Evolutionary conservation across 495 filamentous ascomycete species (phyloP).

Genomic region (Penicillium taxi): DNA sequence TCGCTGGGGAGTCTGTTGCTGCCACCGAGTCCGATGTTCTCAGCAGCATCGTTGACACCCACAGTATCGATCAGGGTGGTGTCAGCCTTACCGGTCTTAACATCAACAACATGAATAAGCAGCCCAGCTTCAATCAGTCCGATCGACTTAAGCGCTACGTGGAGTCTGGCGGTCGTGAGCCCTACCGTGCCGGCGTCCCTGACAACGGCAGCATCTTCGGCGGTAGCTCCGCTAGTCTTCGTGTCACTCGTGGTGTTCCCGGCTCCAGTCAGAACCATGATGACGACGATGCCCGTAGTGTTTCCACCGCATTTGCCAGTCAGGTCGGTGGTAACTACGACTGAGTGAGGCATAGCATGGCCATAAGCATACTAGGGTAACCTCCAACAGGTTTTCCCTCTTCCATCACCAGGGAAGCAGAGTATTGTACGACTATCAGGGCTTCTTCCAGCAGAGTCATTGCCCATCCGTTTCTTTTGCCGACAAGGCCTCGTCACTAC

Average conservation of each 20-base stretch:
- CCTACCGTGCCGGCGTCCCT: slow-evolving; percentile 37
- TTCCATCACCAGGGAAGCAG: slow-evolving; percentile 11
- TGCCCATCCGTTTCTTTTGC: slow-evolving; percentile 18
- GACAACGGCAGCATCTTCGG: slow-evolving; percentile 65
- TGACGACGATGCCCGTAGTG: slow-evolving; percentile 91
- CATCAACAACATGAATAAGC: slow-evolving; percentile 67
- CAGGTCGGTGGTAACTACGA: slow-evolving; percentile 89
- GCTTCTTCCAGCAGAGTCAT: slow-evolving; percentile 19
- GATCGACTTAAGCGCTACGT: slow-evolving; percentile 83
- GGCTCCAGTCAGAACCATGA: slow-evolving; percentile 51
- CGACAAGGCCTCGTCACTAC: slow-evolving; percentile 8
- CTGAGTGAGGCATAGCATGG: slow-evolving; percentile 45
- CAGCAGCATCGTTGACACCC: slow-evolving; percentile 60
- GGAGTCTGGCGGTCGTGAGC: slow-evolving; percentile 60
- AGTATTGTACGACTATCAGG: slow-evolving; percentile 16
- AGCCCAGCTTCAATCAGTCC: slow-evolving; percentile 75
- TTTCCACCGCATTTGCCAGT: slow-evolving; percentile 92
- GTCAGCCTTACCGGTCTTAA: slow-evolving; percentile 77
- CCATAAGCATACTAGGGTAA: slow-evolving; percentile 9
- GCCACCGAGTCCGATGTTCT: slow-evolving; percentile 82
- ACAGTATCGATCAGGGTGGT: slow-evolving; percentile 68
- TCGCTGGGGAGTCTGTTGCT: slow-evolving; percentile 85
- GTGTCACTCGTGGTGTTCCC: slow-evolving; percentile 41
- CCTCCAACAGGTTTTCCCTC: slow-evolving; percentile 15
- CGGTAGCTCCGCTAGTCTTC: slow-evolving; percentile 59